Evolutionary conservation across 2,329 filamentous ascomycete genomes (phyloP).

Genomic region (Cladophialophora immunda): DNA sequence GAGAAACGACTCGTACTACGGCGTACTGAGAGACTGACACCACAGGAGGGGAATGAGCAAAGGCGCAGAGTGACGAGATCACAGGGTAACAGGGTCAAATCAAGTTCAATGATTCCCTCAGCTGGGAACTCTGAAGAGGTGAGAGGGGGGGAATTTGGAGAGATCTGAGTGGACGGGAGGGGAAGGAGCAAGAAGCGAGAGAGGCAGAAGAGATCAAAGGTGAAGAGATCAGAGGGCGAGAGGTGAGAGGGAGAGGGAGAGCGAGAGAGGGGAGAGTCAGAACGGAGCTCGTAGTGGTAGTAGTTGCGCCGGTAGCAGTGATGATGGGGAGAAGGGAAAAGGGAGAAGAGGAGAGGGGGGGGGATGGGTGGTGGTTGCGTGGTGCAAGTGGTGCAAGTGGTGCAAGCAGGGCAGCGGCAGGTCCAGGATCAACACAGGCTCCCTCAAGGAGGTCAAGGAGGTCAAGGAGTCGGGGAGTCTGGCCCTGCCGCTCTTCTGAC

Average conservation of each 20-base stretch:
- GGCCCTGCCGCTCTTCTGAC: constrained; percentile 13
- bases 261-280: not conserved
- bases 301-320: not conserved
- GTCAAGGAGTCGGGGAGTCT: constrained; percentile 10
- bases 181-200: not conserved
- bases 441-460: not conserved
- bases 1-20: too few species aligned
- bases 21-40: too few species aligned
- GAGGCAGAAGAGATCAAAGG: constrained; percentile 2
- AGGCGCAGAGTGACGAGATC: constrained; percentile 10
- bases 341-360: too few species aligned
- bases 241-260: constrained; percentile 1
- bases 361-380: not conserved
- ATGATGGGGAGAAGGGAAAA: too few species aligned
- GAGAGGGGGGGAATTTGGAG: constrained; percentile 17
- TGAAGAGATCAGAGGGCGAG: not conserved
- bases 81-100: not conserved
- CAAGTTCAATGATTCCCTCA: constrained; percentile 4
- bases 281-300: constrained; percentile 1
- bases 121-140: constrained; percentile 11
- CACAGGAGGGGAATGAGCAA: not conserved
- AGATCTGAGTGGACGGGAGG: constrained; percentile 15
- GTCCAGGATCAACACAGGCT: not conserved
- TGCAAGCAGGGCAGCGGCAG: constrained; percentile 8
- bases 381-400: constrained; percentile 9